Conservation (phyloP, 2,329 filamentous ascomycete genomes). For the Aspergillus sp. region DNA sequence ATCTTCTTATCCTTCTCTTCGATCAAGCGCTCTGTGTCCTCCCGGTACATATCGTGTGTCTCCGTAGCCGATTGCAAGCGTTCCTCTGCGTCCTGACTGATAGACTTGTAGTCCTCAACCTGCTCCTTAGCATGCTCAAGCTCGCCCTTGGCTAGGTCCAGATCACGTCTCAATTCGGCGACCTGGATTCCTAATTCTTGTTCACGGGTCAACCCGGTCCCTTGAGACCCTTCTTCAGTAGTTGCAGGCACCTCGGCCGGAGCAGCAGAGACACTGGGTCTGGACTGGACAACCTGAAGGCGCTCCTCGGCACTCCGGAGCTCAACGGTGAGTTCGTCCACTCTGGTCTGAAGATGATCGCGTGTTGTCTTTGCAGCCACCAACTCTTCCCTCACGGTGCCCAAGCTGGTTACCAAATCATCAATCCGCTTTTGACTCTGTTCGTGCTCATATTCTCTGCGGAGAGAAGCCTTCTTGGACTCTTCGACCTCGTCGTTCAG, state of each 20-base stretch:
- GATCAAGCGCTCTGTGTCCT: conserved; percentile 75
- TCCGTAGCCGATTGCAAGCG: conserved; percentile 75
- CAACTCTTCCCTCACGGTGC: conserved; percentile 80
- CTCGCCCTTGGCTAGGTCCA: conserved; percentile 77
- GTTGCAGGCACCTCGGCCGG: conserved; percentile 37
- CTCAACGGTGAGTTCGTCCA: conserved; percentile 86
- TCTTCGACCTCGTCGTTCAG: conserved; percentile 81
- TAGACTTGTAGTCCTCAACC: conserved; percentile 81
- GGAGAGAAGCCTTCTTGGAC: conserved; percentile 73
- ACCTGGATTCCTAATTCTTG: conserved; percentile 83
- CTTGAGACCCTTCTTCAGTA: conserved; percentile 50
- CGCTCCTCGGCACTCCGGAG: conserved; percentile 87
- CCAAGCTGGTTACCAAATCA: conserved; percentile 76
- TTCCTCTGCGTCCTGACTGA: conserved; percentile 85
- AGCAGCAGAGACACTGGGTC: conserved; percentile 63
- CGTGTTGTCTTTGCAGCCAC: conserved; percentile 80
- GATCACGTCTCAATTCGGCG: conserved; percentile 79
- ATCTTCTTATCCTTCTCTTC: conserved; percentile 77
- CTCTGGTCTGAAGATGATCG: conserved; percentile 83
- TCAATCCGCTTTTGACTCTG: conserved; percentile 90
- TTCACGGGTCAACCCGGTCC: conserved; percentile 60
- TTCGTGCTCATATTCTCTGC: conserved; percentile 86
- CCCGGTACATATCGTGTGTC: conserved; percentile 80
- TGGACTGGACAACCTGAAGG: conserved; percentile 75
- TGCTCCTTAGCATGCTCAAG: conserved; percentile 78